Base-by-base conservation (phyloP, 75 land plant genomes). In the Chamaecyparis obtusa region DNA sequence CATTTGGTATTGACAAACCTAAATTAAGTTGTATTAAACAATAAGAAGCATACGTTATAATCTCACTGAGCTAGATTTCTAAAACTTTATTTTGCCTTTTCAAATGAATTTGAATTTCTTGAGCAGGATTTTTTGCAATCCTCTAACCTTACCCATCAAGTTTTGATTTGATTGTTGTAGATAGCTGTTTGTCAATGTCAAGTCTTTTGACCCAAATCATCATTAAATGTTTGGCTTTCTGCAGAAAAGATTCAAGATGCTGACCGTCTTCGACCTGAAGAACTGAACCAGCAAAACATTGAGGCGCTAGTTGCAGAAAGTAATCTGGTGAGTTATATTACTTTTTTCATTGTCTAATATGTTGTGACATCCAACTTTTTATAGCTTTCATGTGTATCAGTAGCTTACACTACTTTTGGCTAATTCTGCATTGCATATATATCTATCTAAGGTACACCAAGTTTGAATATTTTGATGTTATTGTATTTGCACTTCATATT, bases 221-320 rank as follows among this genome's bases (percentile, higher is more conserved):
- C n/a, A 27, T 81, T 81, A 44, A 81, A n/a, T n/a, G 27, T 4
- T 24, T 81, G 46, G 33, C 48, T 85, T 48, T 11, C n/a, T 15
- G 36, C 84, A 95, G 97, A 82, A 10, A 93, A 90, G 87, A 88
- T 89, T 86, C 93, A 91, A 57, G 97, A 95, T 84, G 85, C 93
- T 36, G 99, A 98, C 85, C 86, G 93, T 48, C 93, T 98, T 51
- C 96, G 96, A 19, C 99, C 99, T 81, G 99, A 98, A 88, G 99
- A 98, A 87, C 83, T 98, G 36, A 98, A 98, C 91, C 99, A 98
- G 64, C 99, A 98, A 89, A 98, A 98, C 86, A 97, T 98, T 87
- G 99, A 98, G 89, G 99, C 97, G 60, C 91, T 98, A 54, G 99
- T 98, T 88, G 99, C 99, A 86, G 99, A 98, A 90, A 98, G 93